These are phyloP conservation scores for Bipolaris oryzae DNA, from an alignment of 2,329 filamentous ascomycete genomes.

Conservation along the genomic window DNA sequence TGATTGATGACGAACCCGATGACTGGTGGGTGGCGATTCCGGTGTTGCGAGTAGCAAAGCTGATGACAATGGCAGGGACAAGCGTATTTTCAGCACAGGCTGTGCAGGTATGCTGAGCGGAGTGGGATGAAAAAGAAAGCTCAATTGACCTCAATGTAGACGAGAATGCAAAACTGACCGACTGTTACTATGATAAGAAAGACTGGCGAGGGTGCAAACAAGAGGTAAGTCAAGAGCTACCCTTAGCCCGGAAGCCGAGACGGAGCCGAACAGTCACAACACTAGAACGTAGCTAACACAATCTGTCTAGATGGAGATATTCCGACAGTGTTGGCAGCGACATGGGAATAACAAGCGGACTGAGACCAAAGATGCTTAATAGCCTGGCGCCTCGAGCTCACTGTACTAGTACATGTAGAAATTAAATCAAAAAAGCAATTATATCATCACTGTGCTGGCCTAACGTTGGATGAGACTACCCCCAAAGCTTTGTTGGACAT, in stretches of 20 bases:
- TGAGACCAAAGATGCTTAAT: constrained; percentile 69
- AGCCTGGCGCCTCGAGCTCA: background rate
- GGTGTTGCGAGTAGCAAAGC: constrained; percentile 13
- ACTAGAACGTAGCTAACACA: background rate
- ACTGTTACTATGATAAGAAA: constrained; percentile 95
- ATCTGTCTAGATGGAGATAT: constrained; percentile 78
- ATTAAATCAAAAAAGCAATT: background rate
- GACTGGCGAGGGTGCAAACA: constrained; percentile 90
- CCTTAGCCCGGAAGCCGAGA: constrained; percentile 34
- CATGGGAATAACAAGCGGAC: constrained; percentile 88
- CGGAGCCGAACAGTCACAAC: constrained; percentile 6
- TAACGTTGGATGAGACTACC: background rate
- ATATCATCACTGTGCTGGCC: background rate
- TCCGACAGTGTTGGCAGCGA: constrained; percentile 88
- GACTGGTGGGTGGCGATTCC: constrained; percentile 73
- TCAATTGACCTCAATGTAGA: constrained; percentile 56
- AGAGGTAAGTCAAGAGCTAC: constrained; percentile 68
- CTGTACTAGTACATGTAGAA: constrained; percentile 3
- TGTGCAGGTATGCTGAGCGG: constrained; percentile 72
- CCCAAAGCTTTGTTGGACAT: background rate
- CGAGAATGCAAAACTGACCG: constrained; percentile 88
- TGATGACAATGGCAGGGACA: constrained; percentile 70
- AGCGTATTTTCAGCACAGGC: constrained; percentile 95
- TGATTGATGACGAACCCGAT: constrained; percentile 86
- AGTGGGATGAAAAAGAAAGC: background rate